Evolutionary conservation across 2,329 filamentous ascomycete species (phyloP).

Genomic region (Mycosphaerella arachidis): DNA sequence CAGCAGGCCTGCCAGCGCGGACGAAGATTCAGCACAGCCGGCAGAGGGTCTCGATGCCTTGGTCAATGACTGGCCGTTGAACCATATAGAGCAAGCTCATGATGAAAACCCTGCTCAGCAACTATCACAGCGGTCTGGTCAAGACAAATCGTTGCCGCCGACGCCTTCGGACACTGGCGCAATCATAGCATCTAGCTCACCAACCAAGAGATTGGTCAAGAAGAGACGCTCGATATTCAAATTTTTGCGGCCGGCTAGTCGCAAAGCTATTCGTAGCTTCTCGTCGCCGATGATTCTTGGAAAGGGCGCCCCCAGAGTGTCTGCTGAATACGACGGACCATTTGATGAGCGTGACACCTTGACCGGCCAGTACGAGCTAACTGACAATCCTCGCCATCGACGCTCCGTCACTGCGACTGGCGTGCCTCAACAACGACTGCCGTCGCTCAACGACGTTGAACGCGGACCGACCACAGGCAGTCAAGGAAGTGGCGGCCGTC

Average conservation of each 20-base stretch:
- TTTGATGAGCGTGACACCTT: constrained; percentile 2
- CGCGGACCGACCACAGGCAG: neutral
- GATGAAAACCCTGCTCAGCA: neutral
- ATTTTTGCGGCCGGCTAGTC: constrained; percentile 25
- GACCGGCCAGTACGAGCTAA: constrained; percentile 9
- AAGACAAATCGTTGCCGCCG: neutral
- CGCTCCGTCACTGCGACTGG: neutral
- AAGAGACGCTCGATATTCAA: constrained; percentile 30
- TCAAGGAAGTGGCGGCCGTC: neutral
- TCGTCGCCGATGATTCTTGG: constrained; percentile 20
- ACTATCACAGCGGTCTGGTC: neutral
- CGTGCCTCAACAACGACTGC: neutral
- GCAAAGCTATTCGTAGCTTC: constrained; percentile 23
- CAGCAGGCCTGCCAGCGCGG: constrained; percentile 5
- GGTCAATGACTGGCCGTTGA: constrained; percentile 12
- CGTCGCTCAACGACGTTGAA: neutral
- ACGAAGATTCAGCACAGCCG: neutral
- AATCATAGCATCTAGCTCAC: constrained; percentile 3
- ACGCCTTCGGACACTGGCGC: neutral
- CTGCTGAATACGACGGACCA: constrained; percentile 2
- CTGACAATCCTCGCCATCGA: constrained; percentile 5
- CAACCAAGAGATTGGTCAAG: constrained; percentile 21
- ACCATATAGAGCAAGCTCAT: neutral
- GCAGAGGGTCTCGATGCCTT: constrained; percentile 4
- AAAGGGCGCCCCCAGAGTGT: neutral